Conservation (phyloP, 2,329 filamentous ascomycete genomes). For the Xylariaceae sp. region DNA sequence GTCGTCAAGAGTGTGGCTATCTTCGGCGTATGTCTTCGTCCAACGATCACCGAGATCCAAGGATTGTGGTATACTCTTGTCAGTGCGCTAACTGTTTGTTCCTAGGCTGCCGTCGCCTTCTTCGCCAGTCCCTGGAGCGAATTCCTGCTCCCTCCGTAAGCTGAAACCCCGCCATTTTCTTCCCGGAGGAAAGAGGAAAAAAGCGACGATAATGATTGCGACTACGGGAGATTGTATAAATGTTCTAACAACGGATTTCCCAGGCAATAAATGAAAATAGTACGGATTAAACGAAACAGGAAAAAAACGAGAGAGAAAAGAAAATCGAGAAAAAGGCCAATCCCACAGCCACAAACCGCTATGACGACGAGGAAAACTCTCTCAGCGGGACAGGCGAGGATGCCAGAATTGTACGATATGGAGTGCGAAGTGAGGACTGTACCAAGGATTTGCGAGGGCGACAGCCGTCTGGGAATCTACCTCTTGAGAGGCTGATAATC, state of each 20-base stretch:
- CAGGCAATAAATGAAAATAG: constrained; percentile 7
- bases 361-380: background rate
- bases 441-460: constrained; percentile 5
- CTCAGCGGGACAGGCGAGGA: background rate
- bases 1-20: constrained; percentile 62
- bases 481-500: background rate
- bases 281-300: background rate
- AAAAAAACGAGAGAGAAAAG: background rate
- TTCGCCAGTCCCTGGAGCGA: constrained; percentile 64
- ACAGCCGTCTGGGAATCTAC: background rate
- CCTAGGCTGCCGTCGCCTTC: constrained; percentile 59
- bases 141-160: constrained; percentile 60
- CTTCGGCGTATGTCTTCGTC: constrained; percentile 56
- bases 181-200: background rate
- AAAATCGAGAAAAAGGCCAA: background rate
- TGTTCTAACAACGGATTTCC: too few relatives aligned
- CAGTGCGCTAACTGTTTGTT: constrained; percentile 3
- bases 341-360: background rate
- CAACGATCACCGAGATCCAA: background rate
- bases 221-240: too few relatives aligned
- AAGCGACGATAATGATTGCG: too few relatives aligned
- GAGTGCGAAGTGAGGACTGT: constrained; percentile 3
- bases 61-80: background rate
- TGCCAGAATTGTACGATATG: constrained; percentile 13
- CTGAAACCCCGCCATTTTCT: background rate